A percentile compares a stretch with the other conserved stretches of the same genome.
phyloP scores from a whole-genome alignment of 345 rosid species.

The Salix brachista region DNA sequence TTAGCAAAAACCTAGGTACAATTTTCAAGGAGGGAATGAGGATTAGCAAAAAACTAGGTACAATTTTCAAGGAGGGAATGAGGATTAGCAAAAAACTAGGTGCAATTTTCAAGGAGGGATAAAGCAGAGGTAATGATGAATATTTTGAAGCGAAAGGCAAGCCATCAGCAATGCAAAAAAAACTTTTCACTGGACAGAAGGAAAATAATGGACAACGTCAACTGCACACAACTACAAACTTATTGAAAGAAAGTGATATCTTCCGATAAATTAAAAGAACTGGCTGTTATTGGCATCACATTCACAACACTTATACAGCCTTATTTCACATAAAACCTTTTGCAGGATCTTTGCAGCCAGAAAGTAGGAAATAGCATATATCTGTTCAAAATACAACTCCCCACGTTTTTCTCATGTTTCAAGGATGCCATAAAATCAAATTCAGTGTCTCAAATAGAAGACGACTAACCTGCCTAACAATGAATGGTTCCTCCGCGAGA shows the following conservation, averaged over 20 bases:
- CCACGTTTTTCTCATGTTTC: background rate
- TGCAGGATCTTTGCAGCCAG: background rate
- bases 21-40: background rate
- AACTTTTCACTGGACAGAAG: background rate
- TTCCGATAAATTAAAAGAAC: background rate
- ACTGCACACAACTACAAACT: background rate
- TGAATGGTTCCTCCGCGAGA: slow-evolving; percentile 77
- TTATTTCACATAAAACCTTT: background rate
- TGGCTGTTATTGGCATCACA: background rate
- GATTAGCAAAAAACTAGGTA: too few species aligned
- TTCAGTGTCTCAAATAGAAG: slow-evolving; percentile 1
- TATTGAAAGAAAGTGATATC: background rate
- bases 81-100: too few species aligned
- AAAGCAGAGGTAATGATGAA: background rate
- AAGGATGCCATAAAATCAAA: background rate
- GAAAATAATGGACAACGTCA: background rate
- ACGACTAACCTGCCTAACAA: slow-evolving; percentile 82
- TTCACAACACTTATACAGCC: background rate
- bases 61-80: background rate
- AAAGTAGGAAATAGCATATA: background rate
- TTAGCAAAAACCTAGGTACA: background rate
- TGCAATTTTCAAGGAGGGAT: background rate
- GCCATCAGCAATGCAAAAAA: too few species aligned
- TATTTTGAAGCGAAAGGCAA: background rate
- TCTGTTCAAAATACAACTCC: background rate